Conservation (phyloP, 1,284 basidiomycete species). For the Uromyces viciae-fabae region DNA sequence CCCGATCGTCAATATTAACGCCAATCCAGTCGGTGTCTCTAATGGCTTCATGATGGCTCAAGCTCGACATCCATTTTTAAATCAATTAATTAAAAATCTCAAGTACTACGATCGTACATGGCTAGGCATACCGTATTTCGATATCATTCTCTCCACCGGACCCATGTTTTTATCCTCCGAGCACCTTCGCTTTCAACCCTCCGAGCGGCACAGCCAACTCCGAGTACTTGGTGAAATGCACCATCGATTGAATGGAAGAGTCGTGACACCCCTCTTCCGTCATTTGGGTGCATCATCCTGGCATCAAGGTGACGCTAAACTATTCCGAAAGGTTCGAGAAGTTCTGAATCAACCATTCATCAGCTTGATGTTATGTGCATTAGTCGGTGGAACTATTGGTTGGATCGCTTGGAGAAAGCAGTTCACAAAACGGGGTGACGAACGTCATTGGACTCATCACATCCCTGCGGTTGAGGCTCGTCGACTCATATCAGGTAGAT, state of each 20-base stretch:
- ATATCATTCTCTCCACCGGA: slow-evolving; percentile 46
- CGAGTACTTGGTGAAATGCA: slow-evolving; percentile 27
- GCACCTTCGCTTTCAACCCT: slow-evolving; percentile 30
- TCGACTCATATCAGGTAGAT: slow-evolving; percentile 3
- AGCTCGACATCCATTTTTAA: slow-evolving; percentile 45
- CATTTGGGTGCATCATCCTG: slow-evolving; percentile 46
- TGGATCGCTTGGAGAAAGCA: slow-evolving; percentile 19
- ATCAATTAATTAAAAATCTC: slow-evolving; percentile 31
- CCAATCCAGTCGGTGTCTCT: slow-evolving; percentile 46
- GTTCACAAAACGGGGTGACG: neutral
- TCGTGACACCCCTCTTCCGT: slow-evolving; percentile 46
- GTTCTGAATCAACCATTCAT: slow-evolving; percentile 21
- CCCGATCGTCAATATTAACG: slow-evolving; percentile 46
- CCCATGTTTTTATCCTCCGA: slow-evolving; percentile 46
- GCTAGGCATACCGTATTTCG: slow-evolving; percentile 40
- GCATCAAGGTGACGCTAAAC: slow-evolving; percentile 42
- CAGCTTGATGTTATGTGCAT: slow-evolving; percentile 10
- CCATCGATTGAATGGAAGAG: slow-evolving; percentile 45
- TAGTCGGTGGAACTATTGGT: slow-evolving; percentile 7
- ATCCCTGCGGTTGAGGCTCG: neutral
- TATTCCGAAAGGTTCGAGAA: slow-evolving; percentile 9
- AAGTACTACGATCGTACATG: slow-evolving; percentile 37
- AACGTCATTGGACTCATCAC: neutral
- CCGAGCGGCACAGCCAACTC: slow-evolving; percentile 15
- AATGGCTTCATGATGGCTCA: slow-evolving; percentile 47